Conservation (phyloP, 768 basidiomycete genomes). For the Candolleomyces aberdarensis region DNA sequence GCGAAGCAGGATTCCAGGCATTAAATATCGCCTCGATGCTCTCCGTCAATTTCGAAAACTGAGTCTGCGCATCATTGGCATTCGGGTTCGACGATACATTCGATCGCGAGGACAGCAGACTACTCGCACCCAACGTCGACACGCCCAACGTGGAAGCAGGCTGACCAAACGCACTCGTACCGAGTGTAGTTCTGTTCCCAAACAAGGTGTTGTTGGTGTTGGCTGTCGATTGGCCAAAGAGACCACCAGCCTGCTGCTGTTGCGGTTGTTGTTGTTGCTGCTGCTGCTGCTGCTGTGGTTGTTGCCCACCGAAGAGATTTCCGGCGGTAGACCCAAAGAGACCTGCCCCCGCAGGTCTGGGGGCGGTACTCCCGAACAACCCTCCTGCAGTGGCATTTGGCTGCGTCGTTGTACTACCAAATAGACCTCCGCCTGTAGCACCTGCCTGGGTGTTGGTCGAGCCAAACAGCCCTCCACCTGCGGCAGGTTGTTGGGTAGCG, state of each 20-base stretch:
- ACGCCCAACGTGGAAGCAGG: neutral
- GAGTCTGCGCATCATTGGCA: constrained; percentile 52
- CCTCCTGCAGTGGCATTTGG: neutral
- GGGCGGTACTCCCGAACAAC: constrained; percentile 18
- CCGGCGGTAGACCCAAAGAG: constrained; percentile 23
- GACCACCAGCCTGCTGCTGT: constrained; percentile 23
- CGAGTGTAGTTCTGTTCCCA: constrained; percentile 21
- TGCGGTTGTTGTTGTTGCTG: constrained; percentile 24
- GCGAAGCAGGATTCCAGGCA: constrained; percentile 69
- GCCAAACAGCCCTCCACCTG: constrained; percentile 21
- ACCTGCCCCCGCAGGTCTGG: constrained; percentile 18
- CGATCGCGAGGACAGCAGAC: constrained; percentile 37
- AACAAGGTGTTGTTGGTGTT: constrained; percentile 20
- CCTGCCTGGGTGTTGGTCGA: constrained; percentile 12
- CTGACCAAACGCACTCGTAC: constrained; percentile 29
- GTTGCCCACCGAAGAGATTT: constrained; percentile 5
- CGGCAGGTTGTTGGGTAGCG: constrained; percentile 14
- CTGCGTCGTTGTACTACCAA: constrained; percentile 17
- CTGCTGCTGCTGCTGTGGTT: constrained; percentile 22
- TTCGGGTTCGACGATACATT: constrained; percentile 24
- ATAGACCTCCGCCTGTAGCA: constrained; percentile 8
- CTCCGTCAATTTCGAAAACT: constrained; percentile 51
- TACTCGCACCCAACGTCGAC: constrained; percentile 30
- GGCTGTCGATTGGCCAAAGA: constrained; percentile 28
- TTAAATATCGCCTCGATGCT: constrained; percentile 61